Base-by-base conservation (phyloP, 805 yeast genomes). In the Wickerhamiella lipophila region DNA sequence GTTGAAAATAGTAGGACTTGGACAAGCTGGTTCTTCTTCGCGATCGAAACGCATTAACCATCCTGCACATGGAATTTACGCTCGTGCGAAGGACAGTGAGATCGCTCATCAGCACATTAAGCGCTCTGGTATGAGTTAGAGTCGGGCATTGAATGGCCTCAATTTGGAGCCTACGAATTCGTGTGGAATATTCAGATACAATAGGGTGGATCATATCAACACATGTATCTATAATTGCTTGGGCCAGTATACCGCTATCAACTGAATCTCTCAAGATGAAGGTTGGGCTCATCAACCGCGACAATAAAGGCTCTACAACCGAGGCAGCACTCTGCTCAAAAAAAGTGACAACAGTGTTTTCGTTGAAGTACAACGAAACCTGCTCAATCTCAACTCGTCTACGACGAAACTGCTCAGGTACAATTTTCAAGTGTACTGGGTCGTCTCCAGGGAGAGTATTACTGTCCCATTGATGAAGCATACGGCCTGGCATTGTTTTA, bases 261-360 rank as follows among this genome's bases (percentile, higher is more conserved):
- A 72, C 66, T 0, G 77, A 68, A 29, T 71, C 73, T 46, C 79
- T 60, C 23, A 77, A 55, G 32, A 75, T 61, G 0, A 81, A 74
- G 30, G 69, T 66, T 3, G 65, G 68, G 1, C 74, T 60, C 34
- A 68, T 58, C 29, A 77, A 63, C 22, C 81, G 65, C 2, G 72
- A 60, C 23, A 76, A 60, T 9, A 77, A 68, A 1, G 81, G 79
- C 30, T 64, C 63, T 49, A 73, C 77, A 21, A 77, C 68, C 42
- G 73, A 76, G 41, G 69, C 68, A 4, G 77, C 78, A 3, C 76
- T 68, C 52, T 74, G 71, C 56, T 77, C 82, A 57, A 77, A 77
- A 53, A 77, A 74, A 0, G 81, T 68, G 3, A 77, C 67, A 11
- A 77, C 72, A 0, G 77, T 69, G 40, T 70, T 66, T 6, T 64